These are phyloP conservation scores for Hypsizygus marmoreus DNA, from an alignment of 768 basidiomycete genomes.

Conservation along the genomic window DNA sequence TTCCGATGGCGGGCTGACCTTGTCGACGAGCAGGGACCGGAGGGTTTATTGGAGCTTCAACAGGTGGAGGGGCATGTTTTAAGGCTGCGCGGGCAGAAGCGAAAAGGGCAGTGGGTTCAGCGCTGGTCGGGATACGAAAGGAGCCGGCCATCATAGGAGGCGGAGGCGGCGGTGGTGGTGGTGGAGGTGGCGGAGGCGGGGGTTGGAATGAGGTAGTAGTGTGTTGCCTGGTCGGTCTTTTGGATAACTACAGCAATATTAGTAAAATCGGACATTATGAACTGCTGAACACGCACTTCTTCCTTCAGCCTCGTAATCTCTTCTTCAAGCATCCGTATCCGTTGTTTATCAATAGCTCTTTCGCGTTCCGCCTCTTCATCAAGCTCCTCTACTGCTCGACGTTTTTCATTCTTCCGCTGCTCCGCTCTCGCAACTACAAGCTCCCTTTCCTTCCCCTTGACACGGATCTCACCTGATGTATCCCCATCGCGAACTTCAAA, in stretches of 20 bases:
- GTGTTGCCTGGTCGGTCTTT: slow-evolving; percentile 7
- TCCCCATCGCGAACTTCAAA: slow-evolving; percentile 27
- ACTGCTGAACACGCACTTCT: slow-evolving; percentile 44
- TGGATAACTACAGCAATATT: slow-evolving; percentile 3
- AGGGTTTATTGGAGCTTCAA: slow-evolving; percentile 70
- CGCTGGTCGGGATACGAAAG: slow-evolving; percentile 29
- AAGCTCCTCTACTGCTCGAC: slow-evolving; percentile 37
- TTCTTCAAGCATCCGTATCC: slow-evolving; percentile 63
- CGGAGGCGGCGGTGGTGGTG: slow-evolving; percentile 40
- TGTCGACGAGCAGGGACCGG: slow-evolving; percentile 39
- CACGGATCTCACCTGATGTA: slow-evolving; percentile 45
- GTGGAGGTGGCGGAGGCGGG: slow-evolving; percentile 46
- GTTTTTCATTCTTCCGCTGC: slow-evolving; percentile 45
- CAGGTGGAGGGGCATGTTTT: slow-evolving; percentile 54
- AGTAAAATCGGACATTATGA: not conserved
- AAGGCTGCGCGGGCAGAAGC: slow-evolving; percentile 66
- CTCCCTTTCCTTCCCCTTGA: slow-evolving; percentile 66
- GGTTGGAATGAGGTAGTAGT: slow-evolving; percentile 38
- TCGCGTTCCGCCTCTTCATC: slow-evolving; percentile 40
- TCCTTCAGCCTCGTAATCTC: slow-evolving; percentile 62
- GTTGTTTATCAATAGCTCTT: slow-evolving; percentile 57
- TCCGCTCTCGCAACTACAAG: slow-evolving; percentile 56
- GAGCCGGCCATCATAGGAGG: slow-evolving; percentile 38
- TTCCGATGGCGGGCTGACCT: slow-evolving; percentile 69
- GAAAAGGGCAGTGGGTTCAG: slow-evolving; percentile 45